phyloP scores from a whole-genome alignment of 2,329 filamentous ascomycete genomes.

The Pseudocercospora pini-densiflorae region DNA sequence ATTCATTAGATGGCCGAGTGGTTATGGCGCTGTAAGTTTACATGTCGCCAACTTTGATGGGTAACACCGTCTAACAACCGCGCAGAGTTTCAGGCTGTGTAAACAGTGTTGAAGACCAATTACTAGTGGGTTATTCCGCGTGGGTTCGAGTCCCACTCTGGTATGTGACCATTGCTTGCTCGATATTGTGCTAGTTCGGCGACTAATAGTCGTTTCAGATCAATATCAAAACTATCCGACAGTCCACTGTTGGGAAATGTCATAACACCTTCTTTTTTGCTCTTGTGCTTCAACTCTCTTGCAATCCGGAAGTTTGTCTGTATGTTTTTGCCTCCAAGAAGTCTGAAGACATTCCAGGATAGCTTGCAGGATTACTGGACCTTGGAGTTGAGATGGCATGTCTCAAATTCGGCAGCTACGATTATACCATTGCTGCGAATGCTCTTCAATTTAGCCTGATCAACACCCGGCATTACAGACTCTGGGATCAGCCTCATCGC shows the following conservation, averaged over 20 bases:
- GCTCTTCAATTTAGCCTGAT: background rate
- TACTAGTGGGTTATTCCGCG: constrained; percentile 34
- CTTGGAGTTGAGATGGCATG: no score
- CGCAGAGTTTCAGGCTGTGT: constrained; percentile 27
- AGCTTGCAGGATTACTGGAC: background rate
- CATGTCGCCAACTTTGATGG: background rate
- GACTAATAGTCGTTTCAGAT: background rate
- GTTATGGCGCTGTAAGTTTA: constrained; percentile 30
- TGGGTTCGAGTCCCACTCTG: constrained; percentile 39
- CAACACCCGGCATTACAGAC: no score
- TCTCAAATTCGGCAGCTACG: no score
- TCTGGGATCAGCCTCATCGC: no score
- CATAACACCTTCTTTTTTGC: background rate
- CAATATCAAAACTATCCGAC: background rate
- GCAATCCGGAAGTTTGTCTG: no score
- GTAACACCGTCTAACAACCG: background rate
- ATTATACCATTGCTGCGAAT: background rate
- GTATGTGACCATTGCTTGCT: background rate
- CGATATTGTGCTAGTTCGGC: background rate
- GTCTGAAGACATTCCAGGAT: background rate
- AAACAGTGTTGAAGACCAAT: constrained; percentile 25
- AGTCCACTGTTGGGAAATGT: constrained; percentile 1
- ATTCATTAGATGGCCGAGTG: constrained; percentile 27
- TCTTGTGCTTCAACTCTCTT: background rate
- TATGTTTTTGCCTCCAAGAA: background rate